Conservation (phyloP, 345 rosid genomes). For the Eucalyptus sp. region DNA sequence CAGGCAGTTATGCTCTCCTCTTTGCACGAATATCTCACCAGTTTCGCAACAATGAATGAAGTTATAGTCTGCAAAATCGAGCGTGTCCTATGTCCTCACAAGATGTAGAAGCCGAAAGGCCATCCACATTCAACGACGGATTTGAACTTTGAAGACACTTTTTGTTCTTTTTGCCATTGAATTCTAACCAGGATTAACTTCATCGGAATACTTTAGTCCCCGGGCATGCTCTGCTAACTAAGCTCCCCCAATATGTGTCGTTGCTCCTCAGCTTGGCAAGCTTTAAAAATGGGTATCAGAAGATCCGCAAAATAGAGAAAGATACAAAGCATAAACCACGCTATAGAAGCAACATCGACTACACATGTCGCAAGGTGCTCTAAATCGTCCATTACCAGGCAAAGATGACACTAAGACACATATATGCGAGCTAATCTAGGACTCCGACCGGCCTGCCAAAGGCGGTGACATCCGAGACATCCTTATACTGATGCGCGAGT, state of each 20-base stretch:
- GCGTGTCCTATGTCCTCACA: background rate
- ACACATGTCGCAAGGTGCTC: background rate
- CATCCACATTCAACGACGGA: background rate
- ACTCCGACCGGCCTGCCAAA: background rate
- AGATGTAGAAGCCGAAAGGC: background rate
- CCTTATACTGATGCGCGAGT: background rate
- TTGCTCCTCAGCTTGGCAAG: background rate
- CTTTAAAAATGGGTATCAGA: background rate
- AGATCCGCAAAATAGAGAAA: background rate
- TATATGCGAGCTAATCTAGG: background rate
- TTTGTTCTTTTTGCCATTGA: background rate
- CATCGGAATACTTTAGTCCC: background rate
- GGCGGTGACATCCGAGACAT: background rate
- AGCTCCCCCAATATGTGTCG: background rate
- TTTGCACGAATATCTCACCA: background rate
- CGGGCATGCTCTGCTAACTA: background rate
- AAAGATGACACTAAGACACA: background rate
- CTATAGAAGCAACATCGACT: background rate
- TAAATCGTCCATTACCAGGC: background rate
- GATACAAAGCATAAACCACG: background rate
- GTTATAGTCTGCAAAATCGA: background rate
- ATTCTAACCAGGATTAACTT: background rate
- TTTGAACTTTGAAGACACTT: background rate
- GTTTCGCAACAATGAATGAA: no score
- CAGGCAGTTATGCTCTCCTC: accelerated